Evolutionary conservation across 73 alveolate genomes (phyloP).

Genomic region (Strombidium stylifer): DNA sequence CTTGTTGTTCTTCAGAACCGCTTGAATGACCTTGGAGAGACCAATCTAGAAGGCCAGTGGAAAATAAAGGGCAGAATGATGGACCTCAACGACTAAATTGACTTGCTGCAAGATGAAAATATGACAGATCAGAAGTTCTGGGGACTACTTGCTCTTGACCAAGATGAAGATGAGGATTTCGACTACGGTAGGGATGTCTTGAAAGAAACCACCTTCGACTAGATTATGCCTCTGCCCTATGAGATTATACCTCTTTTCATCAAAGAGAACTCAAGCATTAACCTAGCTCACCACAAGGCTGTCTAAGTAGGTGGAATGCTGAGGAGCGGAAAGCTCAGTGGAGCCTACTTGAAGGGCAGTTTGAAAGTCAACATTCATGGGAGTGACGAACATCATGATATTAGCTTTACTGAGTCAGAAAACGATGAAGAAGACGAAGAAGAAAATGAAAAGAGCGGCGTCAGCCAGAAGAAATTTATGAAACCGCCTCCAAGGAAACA

Average conservation of each 20-base stretch:
- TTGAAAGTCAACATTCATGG: slow-evolving; percentile 14
- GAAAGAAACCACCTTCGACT: slow-evolving; percentile 73
- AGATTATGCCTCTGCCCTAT: slow-evolving; percentile 49
- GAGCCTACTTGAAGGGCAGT: slow-evolving; percentile 28
- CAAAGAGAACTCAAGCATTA: slow-evolving; percentile 13
- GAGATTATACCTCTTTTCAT: slow-evolving; percentile 35
- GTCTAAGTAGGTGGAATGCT: slow-evolving; percentile 44
- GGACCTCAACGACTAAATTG: slow-evolving; percentile 17
- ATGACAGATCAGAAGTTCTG: slow-evolving; percentile 71
- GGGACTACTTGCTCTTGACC: slow-evolving; percentile 62
- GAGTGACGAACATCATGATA: not conserved
- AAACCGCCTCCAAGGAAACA: too few relatives aligned
- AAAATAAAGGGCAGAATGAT: slow-evolving; percentile 6
- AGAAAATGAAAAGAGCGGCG: too few relatives aligned
- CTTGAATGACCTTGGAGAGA: too few relatives aligned
- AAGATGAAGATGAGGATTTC: slow-evolving; percentile 65
- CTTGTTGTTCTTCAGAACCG: slow-evolving; percentile 23
- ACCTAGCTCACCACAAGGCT: too few relatives aligned
- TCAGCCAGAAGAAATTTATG: too few relatives aligned
- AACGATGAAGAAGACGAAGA: not conserved
- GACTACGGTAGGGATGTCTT: slow-evolving; percentile 83
- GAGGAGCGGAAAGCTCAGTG: slow-evolving; percentile 39
- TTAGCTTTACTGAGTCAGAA: not conserved
- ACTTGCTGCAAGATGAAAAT: slow-evolving; percentile 58
- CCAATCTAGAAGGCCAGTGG: slow-evolving; percentile 7